Conservation (phyloP, 2,329 filamentous ascomycete genomes). For the Botrytis pseudocinerea region DNA sequence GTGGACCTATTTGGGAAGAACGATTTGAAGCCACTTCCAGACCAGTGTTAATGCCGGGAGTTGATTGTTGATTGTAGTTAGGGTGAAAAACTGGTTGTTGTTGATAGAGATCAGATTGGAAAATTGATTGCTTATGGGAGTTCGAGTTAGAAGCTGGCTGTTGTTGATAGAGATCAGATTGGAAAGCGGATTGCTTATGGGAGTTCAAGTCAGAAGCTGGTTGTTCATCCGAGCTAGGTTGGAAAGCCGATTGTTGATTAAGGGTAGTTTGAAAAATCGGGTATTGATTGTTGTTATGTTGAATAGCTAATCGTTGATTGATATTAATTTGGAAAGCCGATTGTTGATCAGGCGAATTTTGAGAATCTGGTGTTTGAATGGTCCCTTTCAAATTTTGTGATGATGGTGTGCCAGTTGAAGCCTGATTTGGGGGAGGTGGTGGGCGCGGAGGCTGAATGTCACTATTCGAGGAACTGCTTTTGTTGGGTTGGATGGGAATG, state of each 20-base stretch:
- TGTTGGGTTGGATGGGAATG: not conserved
- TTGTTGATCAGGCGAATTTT: not conserved
- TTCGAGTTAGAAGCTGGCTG: not conserved
- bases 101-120: not conserved
- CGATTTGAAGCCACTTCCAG: not conserved
- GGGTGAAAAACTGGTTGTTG: not conserved
- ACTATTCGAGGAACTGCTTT: not conserved
- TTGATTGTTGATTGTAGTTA: not conserved
- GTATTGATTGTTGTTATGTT: not conserved
- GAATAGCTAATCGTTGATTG: not conserved
- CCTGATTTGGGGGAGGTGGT: not conserved
- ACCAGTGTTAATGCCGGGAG: not conserved
- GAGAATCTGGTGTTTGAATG: not conserved
- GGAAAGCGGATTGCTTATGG: not conserved
- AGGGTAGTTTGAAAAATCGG: too few relatives aligned
- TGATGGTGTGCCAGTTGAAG: not conserved
- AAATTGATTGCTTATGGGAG: not conserved
- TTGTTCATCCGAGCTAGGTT: not conserved
- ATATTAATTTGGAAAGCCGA: not conserved
- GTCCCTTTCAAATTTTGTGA: not conserved
- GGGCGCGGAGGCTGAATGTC: not conserved
- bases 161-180: not conserved
- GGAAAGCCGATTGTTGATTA: not conserved
- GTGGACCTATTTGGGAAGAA: not conserved
- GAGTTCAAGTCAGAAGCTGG: not conserved